Percentiles rank a stretch among this genome's conserved stretches.
phyloP scores from a whole-genome alignment of 179 eudicot species.

The Heliamphora pulchella region DNA sequence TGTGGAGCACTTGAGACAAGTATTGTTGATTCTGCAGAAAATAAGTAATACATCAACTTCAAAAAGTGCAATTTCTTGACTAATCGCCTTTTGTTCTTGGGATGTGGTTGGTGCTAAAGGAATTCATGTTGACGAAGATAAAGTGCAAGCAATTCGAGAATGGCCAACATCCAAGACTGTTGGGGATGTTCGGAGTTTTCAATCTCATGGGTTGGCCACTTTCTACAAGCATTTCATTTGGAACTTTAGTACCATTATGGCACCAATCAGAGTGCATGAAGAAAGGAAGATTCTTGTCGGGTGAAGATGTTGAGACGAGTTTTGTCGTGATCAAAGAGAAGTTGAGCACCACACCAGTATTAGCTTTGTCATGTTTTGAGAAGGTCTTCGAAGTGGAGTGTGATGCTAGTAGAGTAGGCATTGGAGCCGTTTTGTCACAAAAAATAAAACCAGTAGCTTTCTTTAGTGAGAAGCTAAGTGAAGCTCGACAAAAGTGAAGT shows the following conservation, averaged over 20 bases:
- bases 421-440: neutral
- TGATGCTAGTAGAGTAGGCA: neutral
- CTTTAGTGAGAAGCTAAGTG: neutral
- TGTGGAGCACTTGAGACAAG: neutral
- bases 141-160: neutral
- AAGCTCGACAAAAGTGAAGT: neutral
- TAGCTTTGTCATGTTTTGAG: neutral
- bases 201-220: no score
- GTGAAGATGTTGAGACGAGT: neutral
- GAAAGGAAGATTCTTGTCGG: conserved; percentile 1
- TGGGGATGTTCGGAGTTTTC: neutral
- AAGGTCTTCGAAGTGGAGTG: neutral
- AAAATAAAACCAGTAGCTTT: neutral
- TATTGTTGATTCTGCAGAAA: neutral
- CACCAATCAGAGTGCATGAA: neutral
- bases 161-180: neutral
- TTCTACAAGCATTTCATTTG: neutral
- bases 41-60: neutral
- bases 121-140: neutral
- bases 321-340: neutral
- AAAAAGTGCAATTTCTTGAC: conserved; percentile 4
- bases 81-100: neutral
- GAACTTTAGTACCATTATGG: conserved; percentile 1
- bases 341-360: neutral
- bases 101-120: neutral